Evolutionary conservation across 208 protist genomes (phyloP), one percentile per base, ranked within the genome.

Genomic region (Trypanosoma lewisi): DNA sequence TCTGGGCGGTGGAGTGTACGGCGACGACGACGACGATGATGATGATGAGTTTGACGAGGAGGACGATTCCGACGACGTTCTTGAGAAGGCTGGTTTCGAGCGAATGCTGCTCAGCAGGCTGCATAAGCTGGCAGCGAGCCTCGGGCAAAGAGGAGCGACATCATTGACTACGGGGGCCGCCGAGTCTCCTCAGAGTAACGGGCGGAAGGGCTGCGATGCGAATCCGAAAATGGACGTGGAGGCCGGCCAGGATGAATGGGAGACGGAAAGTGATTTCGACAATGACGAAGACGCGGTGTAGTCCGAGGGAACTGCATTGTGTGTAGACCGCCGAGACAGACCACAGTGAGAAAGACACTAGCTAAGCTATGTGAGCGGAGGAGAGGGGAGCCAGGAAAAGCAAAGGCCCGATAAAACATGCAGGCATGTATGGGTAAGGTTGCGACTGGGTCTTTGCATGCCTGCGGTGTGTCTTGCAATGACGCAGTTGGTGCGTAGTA

Each of bases 41-140:
- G 56, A 41, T 37, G 58, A 77, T 16, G 16, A 51, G 44, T 53
- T 57, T 14, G 62, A 73, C 12, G 69, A 72, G 31, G 56, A 70
- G 42, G 70, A 47, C 8, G 39, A 71, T 0, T 42, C 74, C 4
- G 51, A 62, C 48, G 58, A 66, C 11, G 42, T 42, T 16, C 0
- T 59, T 19, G 57, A 56, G n/a, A 73, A 66, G 31, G 49, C 52
- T 2, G 67, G 44, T 11, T 73, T 73, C 56, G 67, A 73, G 27
- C 59, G 67, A 41, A 73, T 73, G 67, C 52, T 73, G 19, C 23
- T 73, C 6, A 23, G 56, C 42, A 73, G 56, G 42, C 67, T 73
- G 51, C n/a, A 54, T 23, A 33, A 60, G 42, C 33, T 73, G 25
- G 67, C 67, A 25, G 39, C 27, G 30, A 49, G 36, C 30, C 0